Percentiles rank a stretch among this genome's conserved stretches.
Evolutionary conservation across 2,329 filamentous ascomycete species (phyloP).

Genomic region (Knoxdaviesia proteae): DNA sequence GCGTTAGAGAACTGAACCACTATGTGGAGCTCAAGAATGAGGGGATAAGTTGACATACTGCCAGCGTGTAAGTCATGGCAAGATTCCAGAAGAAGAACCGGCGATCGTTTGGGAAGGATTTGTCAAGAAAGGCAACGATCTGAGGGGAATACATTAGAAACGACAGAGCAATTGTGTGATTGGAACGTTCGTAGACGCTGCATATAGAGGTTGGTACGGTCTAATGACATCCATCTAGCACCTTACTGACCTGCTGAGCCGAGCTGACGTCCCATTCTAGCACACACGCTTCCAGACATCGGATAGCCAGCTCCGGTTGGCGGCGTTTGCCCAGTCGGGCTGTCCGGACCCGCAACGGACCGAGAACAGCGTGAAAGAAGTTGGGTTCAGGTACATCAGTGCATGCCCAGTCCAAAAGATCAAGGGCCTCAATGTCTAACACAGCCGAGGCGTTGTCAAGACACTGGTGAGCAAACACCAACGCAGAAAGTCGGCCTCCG

Average conservation of each 20-base stretch:
- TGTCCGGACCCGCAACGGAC: conserved; percentile 22
- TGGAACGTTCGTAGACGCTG: background rate
- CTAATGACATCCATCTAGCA: background rate
- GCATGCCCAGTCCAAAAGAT: conserved; percentile 34
- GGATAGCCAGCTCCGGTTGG: conserved; percentile 16
- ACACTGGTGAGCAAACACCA: conserved; percentile 22
- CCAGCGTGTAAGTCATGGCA: conserved; percentile 28
- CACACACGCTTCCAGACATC: conserved; percentile 30
- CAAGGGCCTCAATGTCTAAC: conserved; percentile 27
- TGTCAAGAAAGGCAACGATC: conserved; percentile 33
- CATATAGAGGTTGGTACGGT: background rate
- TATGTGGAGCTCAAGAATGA: background rate
- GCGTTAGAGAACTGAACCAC: too few species aligned
- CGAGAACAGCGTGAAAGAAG: conserved; percentile 25
- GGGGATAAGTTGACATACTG: conserved; percentile 16
- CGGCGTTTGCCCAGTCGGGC: conserved; percentile 25
- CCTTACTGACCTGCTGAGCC: conserved; percentile 28
- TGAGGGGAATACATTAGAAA: conserved; percentile 9
- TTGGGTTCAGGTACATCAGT: conserved; percentile 15
- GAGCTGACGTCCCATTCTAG: conserved; percentile 33
- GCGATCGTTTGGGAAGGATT: conserved; percentile 25
- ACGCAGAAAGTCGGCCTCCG: conserved; percentile 12
- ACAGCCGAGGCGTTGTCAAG: conserved; percentile 23
- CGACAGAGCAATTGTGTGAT: background rate
- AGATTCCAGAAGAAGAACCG: conserved; percentile 34